Evolutionary conservation across 208 protist species (phyloP), one percentile per base, ranked within the genome.

Genomic region (Acanthamoeba culbertsoni): DNA sequence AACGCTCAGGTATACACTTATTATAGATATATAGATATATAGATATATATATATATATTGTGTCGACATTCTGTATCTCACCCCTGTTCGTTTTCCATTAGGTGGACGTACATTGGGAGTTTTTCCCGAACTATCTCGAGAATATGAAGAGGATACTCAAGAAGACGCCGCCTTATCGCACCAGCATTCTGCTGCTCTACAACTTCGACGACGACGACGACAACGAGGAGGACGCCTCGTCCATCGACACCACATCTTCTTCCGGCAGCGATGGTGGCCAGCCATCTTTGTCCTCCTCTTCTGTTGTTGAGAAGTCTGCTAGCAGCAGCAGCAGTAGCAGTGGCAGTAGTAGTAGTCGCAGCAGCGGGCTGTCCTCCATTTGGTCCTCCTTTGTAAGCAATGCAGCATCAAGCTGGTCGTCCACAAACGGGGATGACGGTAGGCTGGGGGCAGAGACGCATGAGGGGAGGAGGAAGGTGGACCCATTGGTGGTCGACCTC

Each of bases 91-190:
- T 16, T 35, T 28, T 28, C 0, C 63, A n/a, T 28, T 40, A 79
- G 71, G 73, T 84, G 23, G 45, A 48, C 7, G 73, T 84, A 5
- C 73, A 84, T 33, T 84, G 73, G 73, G 73, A 84, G 45, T 84
- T 84, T 45, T 55, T 42, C 28, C 73, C 73, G 8, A 57, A 7
- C 20, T 84, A 84, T 4, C 73, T 84, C 2, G 73, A 84, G 45
- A 84, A 84, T 45, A 84, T 84, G 73, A 10, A 55, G 45, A 37
- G 73, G 28, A 84, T 84, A 10, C 73, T 84, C 43, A 84, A 84
- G 43, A 84, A 84, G 45, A 84, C 45, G 42, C 73, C 73, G 43
- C 73, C 73, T 5, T n/a, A 55, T 7, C 40, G 73, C 28, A 84
- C 73, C 43, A 84, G 18, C 73, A 84, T 84, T 16, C 43, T 84